Evolutionary conservation across 2,329 filamentous ascomycete genomes (phyloP), one percentile per base, ranked within the genome.

Genomic region (Plectosphaerella cucumerina): DNA sequence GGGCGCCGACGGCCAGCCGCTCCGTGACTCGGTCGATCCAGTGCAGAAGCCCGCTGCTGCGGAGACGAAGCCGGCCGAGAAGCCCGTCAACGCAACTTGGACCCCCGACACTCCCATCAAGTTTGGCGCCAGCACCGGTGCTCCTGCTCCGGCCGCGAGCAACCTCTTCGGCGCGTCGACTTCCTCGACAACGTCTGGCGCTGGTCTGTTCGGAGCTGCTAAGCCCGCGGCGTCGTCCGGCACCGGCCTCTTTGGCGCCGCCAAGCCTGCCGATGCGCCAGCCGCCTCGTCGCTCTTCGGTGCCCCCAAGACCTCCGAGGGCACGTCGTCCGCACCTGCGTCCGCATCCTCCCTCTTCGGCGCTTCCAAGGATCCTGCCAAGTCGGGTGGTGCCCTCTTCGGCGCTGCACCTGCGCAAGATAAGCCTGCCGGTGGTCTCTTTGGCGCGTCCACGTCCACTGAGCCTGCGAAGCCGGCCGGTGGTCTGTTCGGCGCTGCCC

Each of bases 31-130:
- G 9, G 49, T 35, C 3, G 60, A 64, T 46, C 61, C 63, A 34
- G 65, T 67, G 26, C 61, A 64, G 37, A 66, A 67, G 54, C n/a
- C 17, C 10, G n/a, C 35, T 15, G 58, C 57, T 41, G 12, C 26
- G 12, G 26, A 31, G 12, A 8, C 26, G 8, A 59, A 66, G 14
- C 54, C 67, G 15, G 54, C 63, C 9, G 69, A 71, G 39, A 70
- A 71, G 59, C 59, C 67, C 1, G 56, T 61, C 18, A 70, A 78
- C 57, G 70, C 77, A 44, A 78, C 74, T 0, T 79, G 76, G 76
- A 76, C 70, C 39, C 67, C 72, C 9, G 67, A 71, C 50, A 72
- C 66, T 1, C 79, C 80, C 3, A 79, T 84, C 62, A 82, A 81
- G 60, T 82, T 82, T 59, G 72, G 71, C 12, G 64, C 71, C 42